A percentile compares a stretch with the other conserved stretches of the same genome.
Conservation (phyloP, 2,329 filamentous ascomycete species). For the Tolypocladium cylindrosporum region DNA sequence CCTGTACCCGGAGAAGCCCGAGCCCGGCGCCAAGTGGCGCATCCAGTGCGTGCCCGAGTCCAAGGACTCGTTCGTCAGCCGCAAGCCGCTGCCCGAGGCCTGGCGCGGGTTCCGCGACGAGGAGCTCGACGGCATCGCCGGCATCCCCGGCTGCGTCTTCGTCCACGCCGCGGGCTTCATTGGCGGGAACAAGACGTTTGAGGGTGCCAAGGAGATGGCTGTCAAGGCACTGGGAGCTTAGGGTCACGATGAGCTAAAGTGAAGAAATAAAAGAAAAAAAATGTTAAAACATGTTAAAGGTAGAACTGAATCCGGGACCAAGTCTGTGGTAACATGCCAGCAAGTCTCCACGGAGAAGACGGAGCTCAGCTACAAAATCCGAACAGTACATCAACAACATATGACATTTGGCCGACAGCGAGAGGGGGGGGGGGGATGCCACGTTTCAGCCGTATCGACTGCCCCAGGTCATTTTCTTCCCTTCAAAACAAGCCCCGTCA, state of each 20-base stretch:
- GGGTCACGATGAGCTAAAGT: neutral
- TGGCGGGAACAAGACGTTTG: constrained; percentile 85
- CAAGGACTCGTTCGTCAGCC: constrained; percentile 80
- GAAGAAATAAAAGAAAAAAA: neutral
- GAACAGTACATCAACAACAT: neutral
- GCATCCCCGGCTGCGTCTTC: constrained; percentile 71
- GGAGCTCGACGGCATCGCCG: constrained; percentile 63
- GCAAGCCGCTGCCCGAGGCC: constrained; percentile 79
- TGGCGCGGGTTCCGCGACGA: constrained; percentile 90
- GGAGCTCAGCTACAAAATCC: neutral
- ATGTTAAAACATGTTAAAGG: neutral
- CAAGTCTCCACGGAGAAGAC: neutral
- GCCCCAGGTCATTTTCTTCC: neutral
- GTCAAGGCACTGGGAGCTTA: constrained; percentile 53
- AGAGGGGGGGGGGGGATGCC: neutral
- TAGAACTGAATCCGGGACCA: neutral
- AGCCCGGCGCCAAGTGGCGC: constrained; percentile 75
- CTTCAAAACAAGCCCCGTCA: neutral
- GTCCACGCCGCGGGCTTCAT: constrained; percentile 95
- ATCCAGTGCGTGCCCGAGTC: constrained; percentile 83
- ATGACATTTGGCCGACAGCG: neutral
- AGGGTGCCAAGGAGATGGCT: constrained; percentile 81
- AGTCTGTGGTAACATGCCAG: neutral
- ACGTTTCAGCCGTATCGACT: neutral
- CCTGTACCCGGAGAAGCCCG: constrained; percentile 76